Conservation (phyloP, 305 asterid species). For the Andrographis paniculata region DNA sequence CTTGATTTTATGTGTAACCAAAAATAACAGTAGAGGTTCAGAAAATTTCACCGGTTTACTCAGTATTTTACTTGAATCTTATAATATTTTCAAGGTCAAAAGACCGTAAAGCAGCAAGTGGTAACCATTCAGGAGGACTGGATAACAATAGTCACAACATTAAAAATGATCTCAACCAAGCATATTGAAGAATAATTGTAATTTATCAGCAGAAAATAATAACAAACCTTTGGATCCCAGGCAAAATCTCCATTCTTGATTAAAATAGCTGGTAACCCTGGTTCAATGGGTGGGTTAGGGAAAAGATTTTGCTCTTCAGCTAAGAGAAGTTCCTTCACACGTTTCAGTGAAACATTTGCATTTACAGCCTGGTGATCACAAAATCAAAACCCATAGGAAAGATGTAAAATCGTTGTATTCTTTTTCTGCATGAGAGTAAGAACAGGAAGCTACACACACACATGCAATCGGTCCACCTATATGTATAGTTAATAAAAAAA, state of each 20-base stretch:
- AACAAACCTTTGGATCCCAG: slow-evolving; percentile 84
- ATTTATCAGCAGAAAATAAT: neutral
- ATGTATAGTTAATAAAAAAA: too few species aligned
- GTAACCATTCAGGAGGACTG: too few species aligned
- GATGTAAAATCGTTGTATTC: neutral
- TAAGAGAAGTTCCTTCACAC: slow-evolving; percentile 78
- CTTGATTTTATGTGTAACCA: too few species aligned
- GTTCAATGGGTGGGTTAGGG: slow-evolving; percentile 71
- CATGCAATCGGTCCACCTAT: neutral
- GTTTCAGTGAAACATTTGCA: slow-evolving; percentile 86
- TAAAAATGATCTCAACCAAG: too few species aligned
- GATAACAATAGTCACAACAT: too few species aligned
- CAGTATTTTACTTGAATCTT: too few species aligned
- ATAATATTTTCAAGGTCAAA: slow-evolving; percentile 16
- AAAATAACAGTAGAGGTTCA: too few species aligned
- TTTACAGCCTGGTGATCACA: slow-evolving; percentile 55
- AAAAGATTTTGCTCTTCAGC: slow-evolving; percentile 70
- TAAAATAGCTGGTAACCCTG: slow-evolving; percentile 71
- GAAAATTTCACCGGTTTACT: too few species aligned
- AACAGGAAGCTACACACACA: neutral
- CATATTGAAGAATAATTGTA: neutral
- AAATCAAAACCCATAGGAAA: neutral
- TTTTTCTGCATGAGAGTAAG: neutral
- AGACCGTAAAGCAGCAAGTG: slow-evolving; percentile 8
- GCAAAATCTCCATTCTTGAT: slow-evolving; percentile 81